A percentile compares a stretch with the other conserved stretches of the same genome.
Conservation (phyloP, 257 asterid species). For the Asclepias syriaca region DNA sequence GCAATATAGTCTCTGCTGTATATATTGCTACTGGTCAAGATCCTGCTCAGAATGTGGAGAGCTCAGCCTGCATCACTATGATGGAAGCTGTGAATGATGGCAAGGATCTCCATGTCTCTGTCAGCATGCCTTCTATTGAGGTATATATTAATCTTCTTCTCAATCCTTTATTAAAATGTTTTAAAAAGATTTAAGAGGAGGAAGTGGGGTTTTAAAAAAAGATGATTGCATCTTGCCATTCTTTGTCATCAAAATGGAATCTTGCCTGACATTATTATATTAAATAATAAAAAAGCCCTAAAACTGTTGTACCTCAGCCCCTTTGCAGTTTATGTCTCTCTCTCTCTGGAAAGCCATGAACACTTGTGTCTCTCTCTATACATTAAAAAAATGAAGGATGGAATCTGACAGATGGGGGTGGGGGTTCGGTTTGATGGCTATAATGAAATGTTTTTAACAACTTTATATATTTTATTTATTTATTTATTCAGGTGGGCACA, state of each 20-base stretch:
- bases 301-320: constrained; percentile 9
- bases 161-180: background rate
- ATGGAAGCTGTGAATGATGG: constrained; percentile 50
- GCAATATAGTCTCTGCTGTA: constrained; percentile 46
- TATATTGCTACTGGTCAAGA: constrained; percentile 54
- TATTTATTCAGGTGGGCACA: constrained; percentile 38
- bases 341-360: too few species aligned
- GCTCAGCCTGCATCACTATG: constrained; percentile 54
- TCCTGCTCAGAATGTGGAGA: constrained; percentile 55
- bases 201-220: too few species aligned
- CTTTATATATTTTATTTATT: too few species aligned
- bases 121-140: constrained; percentile 59
- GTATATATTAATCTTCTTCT: constrained; percentile 17
- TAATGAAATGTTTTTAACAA: background rate
- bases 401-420: background rate
- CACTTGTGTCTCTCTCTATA: too few species aligned
- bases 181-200: too few species aligned
- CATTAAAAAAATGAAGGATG: background rate
- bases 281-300: background rate
- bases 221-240: constrained; percentile 11
- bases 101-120: constrained; percentile 50
- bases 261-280: constrained; percentile 5
- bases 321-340: constrained; percentile 6
- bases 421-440: too few species aligned
- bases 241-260: constrained; percentile 15